A percentile compares a stretch with the other conserved stretches of the same genome.
These are phyloP conservation scores for Blastobotrys aristatus DNA, from an alignment of 1,139 yeast genomes.

Conservation along the genomic window DNA sequence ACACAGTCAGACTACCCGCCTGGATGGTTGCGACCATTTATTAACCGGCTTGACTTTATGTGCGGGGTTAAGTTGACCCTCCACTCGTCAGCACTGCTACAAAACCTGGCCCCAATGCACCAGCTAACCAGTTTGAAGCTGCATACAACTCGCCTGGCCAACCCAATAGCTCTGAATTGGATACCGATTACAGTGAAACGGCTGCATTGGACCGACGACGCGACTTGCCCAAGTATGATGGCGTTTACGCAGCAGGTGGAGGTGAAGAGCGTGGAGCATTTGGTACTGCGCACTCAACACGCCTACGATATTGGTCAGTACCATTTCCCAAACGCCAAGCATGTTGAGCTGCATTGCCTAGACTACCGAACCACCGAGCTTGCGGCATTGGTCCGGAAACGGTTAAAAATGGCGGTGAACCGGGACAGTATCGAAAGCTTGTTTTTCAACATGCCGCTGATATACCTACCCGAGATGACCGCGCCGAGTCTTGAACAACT, in stretches of 20 bases:
- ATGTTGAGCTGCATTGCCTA: neutral
- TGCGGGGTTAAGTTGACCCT: no score
- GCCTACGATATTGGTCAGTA: constrained; percentile 6
- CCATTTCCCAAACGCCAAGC: neutral
- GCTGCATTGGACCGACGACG: constrained; percentile 2
- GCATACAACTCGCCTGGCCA: neutral
- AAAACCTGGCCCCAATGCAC: neutral
- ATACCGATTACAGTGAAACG: neutral
- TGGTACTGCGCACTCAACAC: neutral
- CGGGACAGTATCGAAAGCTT: neutral
- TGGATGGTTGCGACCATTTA: neutral
- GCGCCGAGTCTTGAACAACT: neutral
- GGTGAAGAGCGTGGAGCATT: neutral
- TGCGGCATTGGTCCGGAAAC: neutral
- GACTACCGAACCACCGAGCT: no score
- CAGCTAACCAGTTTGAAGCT: neutral
- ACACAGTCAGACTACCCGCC: neutral
- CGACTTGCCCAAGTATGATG: neutral
- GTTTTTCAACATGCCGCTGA: neutral
- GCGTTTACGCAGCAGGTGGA: neutral
- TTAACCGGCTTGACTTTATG: neutral
- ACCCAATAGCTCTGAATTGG: constrained; percentile 1
- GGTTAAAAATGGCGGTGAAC: neutral
- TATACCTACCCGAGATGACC: constrained; percentile 3
- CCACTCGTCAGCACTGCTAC: neutral